These are phyloP conservation scores for Capsella rubella DNA, from an alignment of 441 rosid genomes.

Conservation along the genomic window DNA sequence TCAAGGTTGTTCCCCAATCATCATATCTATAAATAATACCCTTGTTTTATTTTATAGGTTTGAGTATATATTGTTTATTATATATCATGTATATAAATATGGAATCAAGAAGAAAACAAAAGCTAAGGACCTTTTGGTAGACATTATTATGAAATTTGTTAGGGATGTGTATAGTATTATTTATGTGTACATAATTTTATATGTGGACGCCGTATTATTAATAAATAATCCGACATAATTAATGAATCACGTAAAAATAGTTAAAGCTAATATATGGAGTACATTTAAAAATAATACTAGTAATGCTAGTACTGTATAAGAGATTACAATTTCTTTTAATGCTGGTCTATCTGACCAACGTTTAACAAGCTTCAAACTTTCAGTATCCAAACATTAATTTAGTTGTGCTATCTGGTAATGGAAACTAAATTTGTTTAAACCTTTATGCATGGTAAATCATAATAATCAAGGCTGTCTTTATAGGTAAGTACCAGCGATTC, in stretches of 20 bases:
- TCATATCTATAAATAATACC: slow-evolving; percentile 22
- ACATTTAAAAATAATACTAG: no score
- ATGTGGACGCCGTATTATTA: slow-evolving; percentile 8
- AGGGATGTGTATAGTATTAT: slow-evolving; percentile 25
- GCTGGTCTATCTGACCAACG: slow-evolving; percentile 6
- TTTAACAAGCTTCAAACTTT: slow-evolving; percentile 34
- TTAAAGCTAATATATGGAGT: not conserved
- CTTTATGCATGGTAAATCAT: slow-evolving; percentile 22
- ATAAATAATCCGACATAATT: slow-evolving; percentile 23
- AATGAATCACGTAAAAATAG: slow-evolving; percentile 29
- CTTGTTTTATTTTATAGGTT: slow-evolving; percentile 7
- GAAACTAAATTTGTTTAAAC: not conserved
- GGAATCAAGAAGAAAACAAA: slow-evolving; percentile 36
- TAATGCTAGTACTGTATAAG: not conserved
- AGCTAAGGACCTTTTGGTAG: slow-evolving; percentile 38
- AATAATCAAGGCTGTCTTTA: slow-evolving; percentile 28
- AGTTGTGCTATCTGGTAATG: not conserved
- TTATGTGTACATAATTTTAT: slow-evolving; percentile 11
- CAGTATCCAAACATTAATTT: slow-evolving; percentile 8
- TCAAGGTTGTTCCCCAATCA: slow-evolving; percentile 39
- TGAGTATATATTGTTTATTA: slow-evolving; percentile 14
- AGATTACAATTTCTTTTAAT: slow-evolving; percentile 10
- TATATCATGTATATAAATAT: slow-evolving; percentile 11
- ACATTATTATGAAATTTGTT: slow-evolving; percentile 41
- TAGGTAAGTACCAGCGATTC: not conserved